Base-by-base conservation (phyloP, 495 filamentous ascomycete genomes). In the Echria macrotheca region DNA sequence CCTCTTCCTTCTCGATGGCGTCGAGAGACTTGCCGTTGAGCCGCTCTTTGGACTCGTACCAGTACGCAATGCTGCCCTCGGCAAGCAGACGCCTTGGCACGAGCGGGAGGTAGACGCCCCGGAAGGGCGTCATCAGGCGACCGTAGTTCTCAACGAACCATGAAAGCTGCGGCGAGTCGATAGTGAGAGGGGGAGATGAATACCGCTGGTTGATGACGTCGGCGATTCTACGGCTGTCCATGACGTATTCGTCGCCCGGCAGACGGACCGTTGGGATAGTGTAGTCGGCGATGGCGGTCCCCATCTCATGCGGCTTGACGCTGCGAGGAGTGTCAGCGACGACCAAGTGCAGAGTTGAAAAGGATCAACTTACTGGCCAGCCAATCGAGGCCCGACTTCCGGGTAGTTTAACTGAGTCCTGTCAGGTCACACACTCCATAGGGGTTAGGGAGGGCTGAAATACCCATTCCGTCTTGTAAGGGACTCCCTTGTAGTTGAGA, bases 341-440 rank as follows among this genome's bases (percentile, higher is more conserved):
- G 21, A 1, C 0, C 29, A 19, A 6, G 3, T 25, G 19, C 18
- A 18, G 1, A 11, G 32, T 4, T 22, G 29, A n/a, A 28, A 32
- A 10, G 15, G n/a, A 28, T n/a, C n/a, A 10, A 64, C 68, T 17
- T 47, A 64, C 63, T 64, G 56, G 23, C 22, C 24, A 5, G 47
- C 32, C n/a, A 68, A 55, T 0, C 51, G 44, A 5, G 74, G 64
- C 6, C 57, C 68, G 49, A 86, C 67, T 38, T 83, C 75, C 4
- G 80, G 81, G 58, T 84, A 84, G 55, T 85, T 77, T 45, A 58
- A 11, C n/a, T n/a, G n/a, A n/a, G n/a, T n/a, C n/a, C n/a, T n/a
- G n/a, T n/a, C n/a, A n/a, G n/a, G n/a, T n/a, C n/a, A n/a, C n/a
- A n/a, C n/a, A n/a, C n/a, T n/a, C n/a, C n/a, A n/a, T n/a, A n/a